Percentiles rank a stretch among this genome's conserved stretches.
phyloP scores from a whole-genome alignment of 345 rosid species.

The Salix arbutifolia region DNA sequence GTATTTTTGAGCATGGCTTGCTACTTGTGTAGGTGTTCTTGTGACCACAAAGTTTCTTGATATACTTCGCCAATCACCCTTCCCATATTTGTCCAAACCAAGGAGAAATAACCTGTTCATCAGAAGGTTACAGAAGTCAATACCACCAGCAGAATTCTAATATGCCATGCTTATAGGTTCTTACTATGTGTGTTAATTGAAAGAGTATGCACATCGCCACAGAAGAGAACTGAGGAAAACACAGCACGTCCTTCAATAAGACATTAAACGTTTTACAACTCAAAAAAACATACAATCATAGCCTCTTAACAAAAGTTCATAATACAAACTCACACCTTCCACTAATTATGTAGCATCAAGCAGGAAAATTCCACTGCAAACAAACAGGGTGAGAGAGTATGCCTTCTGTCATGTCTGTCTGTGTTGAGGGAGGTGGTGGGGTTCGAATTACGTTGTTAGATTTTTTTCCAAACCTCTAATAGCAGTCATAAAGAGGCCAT shows the following conservation, averaged over 20 bases:
- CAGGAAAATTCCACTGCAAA: too few species aligned
- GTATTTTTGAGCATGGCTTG: constrained; percentile 1
- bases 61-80: constrained; percentile 9
- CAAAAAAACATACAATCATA: neutral
- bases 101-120: neutral
- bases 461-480: neutral
- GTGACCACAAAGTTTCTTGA: constrained; percentile 3
- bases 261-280: neutral
- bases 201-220: neutral
- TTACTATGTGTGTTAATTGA: neutral
- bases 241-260: neutral
- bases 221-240: neutral
- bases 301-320: neutral
- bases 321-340: neutral
- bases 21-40: constrained; percentile 8
- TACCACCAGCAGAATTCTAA: neutral
- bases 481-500: neutral
- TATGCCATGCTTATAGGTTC: neutral
- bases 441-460: neutral
- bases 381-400: too few species aligned
- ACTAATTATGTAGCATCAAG: neutral
- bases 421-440: too few species aligned
- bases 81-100: constrained; percentile 5
- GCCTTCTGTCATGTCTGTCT: too few species aligned
- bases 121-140: constrained; percentile 9